Evolutionary conservation across 495 filamentous ascomycete species (phyloP), one percentile per base, ranked within the genome.

Genomic region (Aspergillus taichungensis): DNA sequence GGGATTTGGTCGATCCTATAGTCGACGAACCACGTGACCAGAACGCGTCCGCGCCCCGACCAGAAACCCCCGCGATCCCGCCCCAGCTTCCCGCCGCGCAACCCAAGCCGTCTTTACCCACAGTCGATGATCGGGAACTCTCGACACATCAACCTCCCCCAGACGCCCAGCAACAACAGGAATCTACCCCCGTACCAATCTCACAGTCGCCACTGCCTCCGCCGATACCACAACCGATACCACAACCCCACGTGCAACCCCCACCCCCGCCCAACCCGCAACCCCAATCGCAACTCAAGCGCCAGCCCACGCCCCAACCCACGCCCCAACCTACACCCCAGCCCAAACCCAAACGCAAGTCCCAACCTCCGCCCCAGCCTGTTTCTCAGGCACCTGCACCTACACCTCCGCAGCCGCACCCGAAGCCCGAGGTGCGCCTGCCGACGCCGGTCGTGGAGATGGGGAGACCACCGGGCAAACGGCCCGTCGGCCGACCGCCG

Each of bases 1-100:
- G 84, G 84, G 83, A 85, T 59, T 38, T 83, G 11, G 67, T 87
- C 3, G 83, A 87, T 56, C 37, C 47, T 6, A 10, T n/a, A 12
- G 33, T 10, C 1, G 31, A 37, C 9, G 33, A 36, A 11, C 14
- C 51, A 53, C 56, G 51, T 54, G 54, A 49, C 14, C 28, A 37
- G 6, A 27, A 13, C 14, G 13, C 13, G 10, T 18, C 31, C 18
- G 18, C 18, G 18, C 18, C 18, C 18, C 18, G 18, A 24, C 18
- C 18, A 24, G 18, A 24, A 4, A 24, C 18, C 18, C 4, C 18
- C 18, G 18, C 18, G 18, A 4, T 24, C 18, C 18, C 18, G 18
- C 18, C 18, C 18, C 18, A 24, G 18, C 18, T 24, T 24, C 18
- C 18, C 18, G 18, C 18, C 18, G 18, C 18, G 18, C 18, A 24